Evolutionary conservation across 805 yeast species (phyloP), one percentile per base, ranked within the genome.

Genomic region (Saccharomycopsis javanensis): DNA sequence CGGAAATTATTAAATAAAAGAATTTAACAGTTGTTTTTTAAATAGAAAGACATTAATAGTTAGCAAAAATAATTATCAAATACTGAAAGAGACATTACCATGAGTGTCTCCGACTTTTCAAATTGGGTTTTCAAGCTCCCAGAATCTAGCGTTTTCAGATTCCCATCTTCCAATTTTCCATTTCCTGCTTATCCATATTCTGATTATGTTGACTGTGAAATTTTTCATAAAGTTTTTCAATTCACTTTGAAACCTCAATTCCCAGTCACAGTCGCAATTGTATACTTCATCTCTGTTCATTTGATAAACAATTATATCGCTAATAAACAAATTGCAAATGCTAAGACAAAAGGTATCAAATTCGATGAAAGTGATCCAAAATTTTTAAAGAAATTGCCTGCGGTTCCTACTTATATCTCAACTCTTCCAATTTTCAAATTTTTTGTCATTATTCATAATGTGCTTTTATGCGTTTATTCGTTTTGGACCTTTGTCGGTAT

Each of bases 401-500:
- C 83, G 3, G 83, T 80, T 20, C 88, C 90, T 1, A 73, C 71
- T 57, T 56, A 66, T 8, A 67, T 85, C 53, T 72, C 86, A 13
- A 72, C 69, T 31, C 70, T 77, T 16, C 55, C 60, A 2, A 42
- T 68, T 13, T 84, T 85, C 75, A 79, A 78, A 66, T 51, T 69
- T 33, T 75, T 83, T 54, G 88, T 84, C 28, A 67, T 83, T 15
- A 62, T 80, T 45, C 90, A 84, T 69, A 84, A 84, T 66, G 62
- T 81, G 23, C 75, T 78, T 50, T 75, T 84, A 37, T 83, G 88
- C 66, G 71, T 71, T n/a, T 84, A 83, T 69, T 83, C 88, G 2
- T 76, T 77, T 31, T 83, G 88, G 88, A 83, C 89, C 7, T 83
- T 83, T 61, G 51, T 80, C 23, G 87, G 88, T n/a, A 82, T 84